phyloP scores from a whole-genome alignment of 2,329 filamentous ascomycete species.

The Fusarium sp. region DNA sequence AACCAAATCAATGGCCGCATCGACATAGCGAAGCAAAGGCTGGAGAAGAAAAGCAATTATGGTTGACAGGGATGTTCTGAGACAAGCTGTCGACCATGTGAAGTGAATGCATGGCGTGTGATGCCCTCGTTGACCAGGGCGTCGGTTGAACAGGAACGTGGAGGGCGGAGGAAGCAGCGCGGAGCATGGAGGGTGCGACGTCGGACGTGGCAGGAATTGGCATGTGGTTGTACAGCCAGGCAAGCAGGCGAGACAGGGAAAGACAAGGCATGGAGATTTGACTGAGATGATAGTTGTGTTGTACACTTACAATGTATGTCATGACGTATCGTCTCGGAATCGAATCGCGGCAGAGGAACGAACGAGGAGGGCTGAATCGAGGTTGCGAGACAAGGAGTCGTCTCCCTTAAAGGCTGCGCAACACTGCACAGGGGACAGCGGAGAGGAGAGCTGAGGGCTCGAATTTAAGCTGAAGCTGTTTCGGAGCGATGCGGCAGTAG shows the following conservation, averaged over 20 bases:
- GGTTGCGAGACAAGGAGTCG: conserved; percentile 25
- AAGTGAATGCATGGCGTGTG: conserved; percentile 38
- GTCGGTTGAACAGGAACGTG: conserved; percentile 37
- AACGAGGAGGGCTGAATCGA: conserved; percentile 20
- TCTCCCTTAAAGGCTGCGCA: conserved; percentile 29
- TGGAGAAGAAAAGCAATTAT: conserved; percentile 20
- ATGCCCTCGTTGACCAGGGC: conserved; percentile 35
- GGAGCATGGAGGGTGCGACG: conserved; percentile 35
- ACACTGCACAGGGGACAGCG: conserved; percentile 15
- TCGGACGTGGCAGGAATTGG: conserved; percentile 41
- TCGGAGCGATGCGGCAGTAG: conserved; percentile 15
- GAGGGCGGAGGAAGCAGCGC: conserved; percentile 29
- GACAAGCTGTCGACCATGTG: conserved; percentile 29
- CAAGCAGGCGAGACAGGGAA: conserved; percentile 4
- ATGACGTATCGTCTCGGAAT: conserved; percentile 50
- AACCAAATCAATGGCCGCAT: neutral
- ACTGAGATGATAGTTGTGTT: conserved; percentile 26
- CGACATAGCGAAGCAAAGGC: conserved; percentile 29
- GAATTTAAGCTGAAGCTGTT: conserved; percentile 22
- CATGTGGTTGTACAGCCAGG: conserved; percentile 32
- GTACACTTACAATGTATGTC: conserved; percentile 55
- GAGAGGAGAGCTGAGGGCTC: conserved; percentile 14
- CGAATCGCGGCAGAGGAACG: conserved; percentile 30
- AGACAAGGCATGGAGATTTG: conserved; percentile 28
- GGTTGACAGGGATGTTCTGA: conserved; percentile 32